Base-by-base conservation (phyloP, 495 filamentous ascomycete genomes). In the Neurospora sp. region DNA sequence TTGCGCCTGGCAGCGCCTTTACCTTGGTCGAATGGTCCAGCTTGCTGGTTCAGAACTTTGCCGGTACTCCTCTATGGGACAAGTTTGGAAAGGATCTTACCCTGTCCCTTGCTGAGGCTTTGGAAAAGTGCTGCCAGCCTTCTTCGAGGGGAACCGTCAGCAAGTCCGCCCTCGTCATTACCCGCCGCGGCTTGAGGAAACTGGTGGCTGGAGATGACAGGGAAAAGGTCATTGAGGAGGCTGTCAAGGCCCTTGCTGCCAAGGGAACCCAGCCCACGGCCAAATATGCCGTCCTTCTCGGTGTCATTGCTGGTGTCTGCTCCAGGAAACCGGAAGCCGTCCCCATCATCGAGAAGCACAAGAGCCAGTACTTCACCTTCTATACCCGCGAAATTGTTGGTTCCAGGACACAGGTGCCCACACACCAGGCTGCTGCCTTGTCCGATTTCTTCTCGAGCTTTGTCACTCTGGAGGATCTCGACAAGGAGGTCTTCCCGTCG, bases 1-100 rank as follows among this genome's bases (percentile, higher is more conserved):
- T 98, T 74, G 92, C 95, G 31, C 82, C 92, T 2, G 87, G 88
- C 31, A 94, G 89, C 78, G 92, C 94, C 1, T 94, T 97, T 76
- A 92, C 97, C n/a, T 84, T 99, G 74, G 84, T 95, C 14, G 92
- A 95, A 78, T 99, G 94, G 96, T 93, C 90, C 78, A 92, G 89
- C 68, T 78, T 94, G 73, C 81, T 97, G 14, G 82, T 96, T 53
- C 89, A 92, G 77, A 84, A 88, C 69, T 80, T 86, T 59, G 85
- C 79, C 71, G 84, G 82, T 72, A 87, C 79, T 72, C 84, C 79
- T 39, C 80, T 82, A 45, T 93, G 92, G 87, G 85, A 92, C n/a
- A 84, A 85, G 69, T 88, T 87, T 76, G 91, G 91, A 18, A 81
- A 90, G 68, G 87, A 91, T 27, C 78, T 93, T 18, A 80, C 92